Evolutionary conservation across 2,329 filamentous ascomycete species (phyloP).

Genomic region (Fusarium caatingaense): DNA sequence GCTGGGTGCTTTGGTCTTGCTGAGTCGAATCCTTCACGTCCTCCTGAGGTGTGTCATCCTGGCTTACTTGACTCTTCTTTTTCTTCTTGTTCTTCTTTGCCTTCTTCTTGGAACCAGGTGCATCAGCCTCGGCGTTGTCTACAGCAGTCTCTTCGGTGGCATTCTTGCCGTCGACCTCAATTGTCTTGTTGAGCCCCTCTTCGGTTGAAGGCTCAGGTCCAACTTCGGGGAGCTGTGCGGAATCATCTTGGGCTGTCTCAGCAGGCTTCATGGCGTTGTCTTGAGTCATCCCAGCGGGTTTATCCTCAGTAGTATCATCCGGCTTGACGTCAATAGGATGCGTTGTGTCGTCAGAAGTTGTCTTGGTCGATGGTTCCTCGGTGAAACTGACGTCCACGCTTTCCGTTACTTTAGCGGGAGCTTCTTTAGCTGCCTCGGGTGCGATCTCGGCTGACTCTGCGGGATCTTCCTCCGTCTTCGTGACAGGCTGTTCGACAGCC

Average conservation of each 20-base stretch:
- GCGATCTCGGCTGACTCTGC: not conserved
- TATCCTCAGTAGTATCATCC: not conserved
- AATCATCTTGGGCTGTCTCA: not conserved
- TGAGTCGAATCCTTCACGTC: conserved; percentile 10
- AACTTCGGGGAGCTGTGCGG: not conserved
- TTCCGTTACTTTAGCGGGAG: not conserved
- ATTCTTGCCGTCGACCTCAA: not conserved
- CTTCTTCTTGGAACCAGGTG: conserved; percentile 45
- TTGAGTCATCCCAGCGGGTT: not conserved
- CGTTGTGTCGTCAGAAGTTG: not conserved
- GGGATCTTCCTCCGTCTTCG: not conserved
- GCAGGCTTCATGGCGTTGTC: not conserved
- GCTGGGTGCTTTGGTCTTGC: conserved; percentile 4
- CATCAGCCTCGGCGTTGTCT: conserved; percentile 23
- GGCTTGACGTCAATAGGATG: conserved; percentile 6
- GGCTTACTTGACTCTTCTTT: conserved; percentile 30
- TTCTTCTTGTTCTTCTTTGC: conserved; percentile 52
- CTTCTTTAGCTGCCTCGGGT: not conserved
- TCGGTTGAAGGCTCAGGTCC: not conserved
- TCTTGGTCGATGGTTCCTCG: not conserved
- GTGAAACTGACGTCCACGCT: not conserved
- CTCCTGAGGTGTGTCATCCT: conserved; percentile 14
- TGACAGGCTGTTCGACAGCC: conserved; percentile 2
- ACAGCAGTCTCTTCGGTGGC: not conserved
- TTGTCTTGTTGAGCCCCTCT: not conserved